phyloP scores from a whole-genome alignment of 805 yeast genomes.

The Pichia kluyveri region DNA sequence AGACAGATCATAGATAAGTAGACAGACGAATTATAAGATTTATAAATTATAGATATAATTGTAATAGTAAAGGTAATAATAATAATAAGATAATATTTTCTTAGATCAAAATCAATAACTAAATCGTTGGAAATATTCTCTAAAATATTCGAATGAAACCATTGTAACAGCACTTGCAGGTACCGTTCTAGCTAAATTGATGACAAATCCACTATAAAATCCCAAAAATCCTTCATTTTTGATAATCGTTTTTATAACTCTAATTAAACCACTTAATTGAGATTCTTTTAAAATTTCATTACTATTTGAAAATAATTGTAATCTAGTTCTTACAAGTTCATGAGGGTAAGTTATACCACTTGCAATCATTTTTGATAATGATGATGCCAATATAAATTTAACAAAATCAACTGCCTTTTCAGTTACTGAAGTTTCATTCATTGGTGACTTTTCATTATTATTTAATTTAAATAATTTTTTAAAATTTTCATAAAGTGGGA shows the following conservation, averaged over 20 bases:
- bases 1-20: too few species aligned
- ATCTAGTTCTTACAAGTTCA: slow-evolving; percentile 84
- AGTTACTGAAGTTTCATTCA: slow-evolving; percentile 4
- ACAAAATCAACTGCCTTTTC: slow-evolving; percentile 18
- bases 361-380: slow-evolving; percentile 81
- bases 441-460: slow-evolving; percentile 7
- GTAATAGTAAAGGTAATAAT: too few species aligned
- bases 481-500: slow-evolving; percentile 83
- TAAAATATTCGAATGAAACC: slow-evolving; percentile 81
- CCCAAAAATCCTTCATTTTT: slow-evolving; percentile 68
- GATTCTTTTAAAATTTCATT: slow-evolving; percentile 16
- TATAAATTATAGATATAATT: too few species aligned
- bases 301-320: slow-evolving; percentile 47
- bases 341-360: slow-evolving; percentile 89
- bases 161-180: slow-evolving; percentile 95
- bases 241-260: slow-evolving; percentile 34
- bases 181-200: slow-evolving; percentile 81
- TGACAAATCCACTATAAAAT: slow-evolving; percentile 81
- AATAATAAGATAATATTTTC: too few species aligned
- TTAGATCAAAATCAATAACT: neutral
- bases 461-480: slow-evolving; percentile 38
- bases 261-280: slow-evolving; percentile 15
- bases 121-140: slow-evolving; percentile 35
- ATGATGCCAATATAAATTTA: slow-evolving; percentile 56
- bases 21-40: too few species aligned